Evolutionary conservation across 2,329 filamentous ascomycete species (phyloP).

Genomic region (Nannizziopsis arthrosporioides): DNA sequence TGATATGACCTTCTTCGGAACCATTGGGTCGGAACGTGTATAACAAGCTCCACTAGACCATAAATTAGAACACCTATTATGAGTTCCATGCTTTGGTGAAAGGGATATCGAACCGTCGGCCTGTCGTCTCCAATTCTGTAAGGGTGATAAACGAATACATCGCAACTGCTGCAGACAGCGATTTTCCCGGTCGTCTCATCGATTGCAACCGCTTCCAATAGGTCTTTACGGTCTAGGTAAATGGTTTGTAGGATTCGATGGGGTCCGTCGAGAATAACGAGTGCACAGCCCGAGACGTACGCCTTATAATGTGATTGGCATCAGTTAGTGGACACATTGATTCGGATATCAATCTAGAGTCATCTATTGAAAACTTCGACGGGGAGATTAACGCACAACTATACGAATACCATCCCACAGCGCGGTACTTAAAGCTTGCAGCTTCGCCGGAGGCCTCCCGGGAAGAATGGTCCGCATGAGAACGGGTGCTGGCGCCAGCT

Average conservation of each 20-base stretch:
- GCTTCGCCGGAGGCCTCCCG: constrained; percentile 63
- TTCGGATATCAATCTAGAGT: constrained; percentile 1
- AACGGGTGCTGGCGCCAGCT: constrained; percentile 23
- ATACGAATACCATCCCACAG: constrained; percentile 62
- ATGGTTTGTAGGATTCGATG: constrained; percentile 75
- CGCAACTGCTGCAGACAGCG: constrained; percentile 55
- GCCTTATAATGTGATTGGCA: constrained; percentile 40
- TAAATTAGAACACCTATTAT: constrained; percentile 1
- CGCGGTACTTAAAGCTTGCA: constrained; percentile 64
- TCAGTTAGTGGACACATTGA: constrained; percentile 1
- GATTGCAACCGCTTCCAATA: constrained; percentile 65
- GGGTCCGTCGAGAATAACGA: constrained; percentile 68
- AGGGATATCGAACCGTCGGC: constrained; percentile 49
- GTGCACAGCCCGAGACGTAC: constrained; percentile 80
- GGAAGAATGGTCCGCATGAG: constrained; percentile 70
- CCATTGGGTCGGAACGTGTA: constrained; percentile 40
- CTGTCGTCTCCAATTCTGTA: constrained; percentile 57
- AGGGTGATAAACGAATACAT: constrained; percentile 68
- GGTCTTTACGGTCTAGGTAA: constrained; percentile 62
- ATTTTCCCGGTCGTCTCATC: constrained; percentile 79
- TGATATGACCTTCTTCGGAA: constrained; percentile 34
- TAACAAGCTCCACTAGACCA: constrained; percentile 46
- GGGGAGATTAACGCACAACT: constrained; percentile 44
- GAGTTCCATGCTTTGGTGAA: neutral
- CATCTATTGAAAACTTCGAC: neutral